A percentile compares a stretch with the other conserved stretches of the same genome.
Conservation (phyloP, 805 yeast genomes). For the Teunomyces pallodes region DNA sequence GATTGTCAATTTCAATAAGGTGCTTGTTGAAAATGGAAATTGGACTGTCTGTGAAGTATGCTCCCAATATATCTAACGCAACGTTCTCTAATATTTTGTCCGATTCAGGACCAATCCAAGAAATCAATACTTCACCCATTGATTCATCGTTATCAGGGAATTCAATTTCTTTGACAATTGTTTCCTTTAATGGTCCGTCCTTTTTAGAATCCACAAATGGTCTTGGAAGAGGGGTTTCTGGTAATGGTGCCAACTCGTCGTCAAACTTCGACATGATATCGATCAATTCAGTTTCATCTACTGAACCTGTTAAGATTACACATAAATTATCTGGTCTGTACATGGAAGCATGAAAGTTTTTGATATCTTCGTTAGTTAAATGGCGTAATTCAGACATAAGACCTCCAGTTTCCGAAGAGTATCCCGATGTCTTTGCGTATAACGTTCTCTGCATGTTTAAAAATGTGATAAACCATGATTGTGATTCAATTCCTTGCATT, state of each 20-base stretch:
- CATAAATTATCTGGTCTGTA: conserved; percentile 85
- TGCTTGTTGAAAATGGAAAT: conserved; percentile 69
- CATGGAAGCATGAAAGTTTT: conserved; percentile 64
- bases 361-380: conserved; percentile 70
- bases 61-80: conserved; percentile 70
- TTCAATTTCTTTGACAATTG: conserved; percentile 50
- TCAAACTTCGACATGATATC: conserved; percentile 62
- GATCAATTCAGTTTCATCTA: conserved; percentile 73
- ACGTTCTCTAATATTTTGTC: conserved; percentile 50
- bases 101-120: conserved; percentile 81
- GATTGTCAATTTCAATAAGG: conserved; percentile 79
- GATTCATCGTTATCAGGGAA: conserved; percentile 91
- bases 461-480: conserved; percentile 64
- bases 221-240: conserved; percentile 41
- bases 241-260: conserved; percentile 45
- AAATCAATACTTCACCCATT: conserved; percentile 67
- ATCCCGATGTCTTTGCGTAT: conserved; percentile 65
- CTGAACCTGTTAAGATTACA: conserved; percentile 79
- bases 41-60: conserved; percentile 74
- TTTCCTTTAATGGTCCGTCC: conserved; percentile 37
- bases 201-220: conserved; percentile 76
- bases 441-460: conserved; percentile 58
- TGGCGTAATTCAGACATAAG: conserved; percentile 70
- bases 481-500: conserved; percentile 90
- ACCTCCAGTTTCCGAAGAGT: conserved; percentile 94